Percentiles rank a stretch among this genome's conserved stretches.
Evolutionary conservation across 352 stramenopile genomes (phyloP).

Genomic region (Globisporangium viniferum): DNA sequence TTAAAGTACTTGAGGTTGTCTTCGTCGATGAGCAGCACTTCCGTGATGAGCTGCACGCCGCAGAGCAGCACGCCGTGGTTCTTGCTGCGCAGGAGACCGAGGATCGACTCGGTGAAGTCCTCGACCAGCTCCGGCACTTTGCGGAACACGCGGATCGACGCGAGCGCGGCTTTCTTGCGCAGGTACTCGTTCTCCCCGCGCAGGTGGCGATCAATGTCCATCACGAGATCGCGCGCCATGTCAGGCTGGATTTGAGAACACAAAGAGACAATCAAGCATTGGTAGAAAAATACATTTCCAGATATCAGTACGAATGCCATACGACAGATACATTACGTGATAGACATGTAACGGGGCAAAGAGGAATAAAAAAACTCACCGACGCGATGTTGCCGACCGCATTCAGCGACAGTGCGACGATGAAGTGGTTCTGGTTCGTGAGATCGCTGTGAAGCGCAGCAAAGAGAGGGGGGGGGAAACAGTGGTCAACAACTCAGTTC

Average conservation of each 20-base stretch:
- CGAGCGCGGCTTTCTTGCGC: slow-evolving; percentile 97
- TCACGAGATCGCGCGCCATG: slow-evolving; percentile 97
- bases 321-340: neutral
- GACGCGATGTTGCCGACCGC: slow-evolving; percentile 98
- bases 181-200: slow-evolving; percentile 93
- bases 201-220: slow-evolving; percentile 97
- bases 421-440: slow-evolving; percentile 94
- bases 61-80: slow-evolving; percentile 98
- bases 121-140: slow-evolving; percentile 98
- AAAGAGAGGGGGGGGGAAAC: neutral
- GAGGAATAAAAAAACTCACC: slow-evolving; percentile 24
- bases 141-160: slow-evolving; percentile 89
- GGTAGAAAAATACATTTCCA: neutral
- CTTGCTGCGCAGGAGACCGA: slow-evolving; percentile 92
- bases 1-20: slow-evolving; percentile 76
- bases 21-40: slow-evolving; percentile 86
- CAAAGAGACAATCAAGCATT: slow-evolving; percentile 3
- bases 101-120: slow-evolving; percentile 97
- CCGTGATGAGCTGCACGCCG: slow-evolving; percentile 95
- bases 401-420: slow-evolving; percentile 95
- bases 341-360: too few relatives aligned
- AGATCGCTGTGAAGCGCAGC: slow-evolving; percentile 68
- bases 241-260: slow-evolving; percentile 64
- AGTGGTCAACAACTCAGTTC: neutral
- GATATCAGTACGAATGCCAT: neutral